Evolutionary conservation across 164 flowering plant species (phyloP).

Genomic region (Magnolia kwangsiensis): DNA sequence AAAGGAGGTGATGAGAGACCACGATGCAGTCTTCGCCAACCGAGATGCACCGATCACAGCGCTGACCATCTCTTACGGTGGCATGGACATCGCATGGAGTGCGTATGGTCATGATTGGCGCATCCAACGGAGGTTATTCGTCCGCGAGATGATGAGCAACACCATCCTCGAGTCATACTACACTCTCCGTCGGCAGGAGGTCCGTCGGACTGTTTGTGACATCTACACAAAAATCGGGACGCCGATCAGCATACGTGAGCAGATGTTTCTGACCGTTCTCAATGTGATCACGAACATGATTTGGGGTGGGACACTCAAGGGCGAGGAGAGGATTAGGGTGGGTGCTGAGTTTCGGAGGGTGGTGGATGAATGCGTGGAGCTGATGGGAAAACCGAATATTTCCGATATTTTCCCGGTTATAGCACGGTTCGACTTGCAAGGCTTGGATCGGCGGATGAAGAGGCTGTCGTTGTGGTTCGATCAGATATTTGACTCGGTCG

Average conservation of each 20-base stretch:
- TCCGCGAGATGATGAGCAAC: constrained; percentile 15
- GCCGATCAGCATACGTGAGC: constrained; percentile 14
- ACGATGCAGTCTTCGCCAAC: constrained; percentile 17
- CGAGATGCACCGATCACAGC: neutral
- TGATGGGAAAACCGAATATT: constrained; percentile 42
- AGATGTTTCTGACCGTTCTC: neutral
- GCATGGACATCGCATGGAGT: constrained; percentile 11
- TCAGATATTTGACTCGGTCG: constrained; percentile 26
- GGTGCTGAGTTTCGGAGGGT: constrained; percentile 34
- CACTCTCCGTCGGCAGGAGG: constrained; percentile 13
- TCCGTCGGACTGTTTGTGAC: constrained; percentile 4
- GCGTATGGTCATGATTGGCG: constrained; percentile 13
- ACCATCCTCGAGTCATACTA: constrained; percentile 5
- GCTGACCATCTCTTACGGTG: constrained; percentile 4
- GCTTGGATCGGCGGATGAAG: constrained; percentile 26
- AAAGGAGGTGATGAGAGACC: constrained; percentile 14
- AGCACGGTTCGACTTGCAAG: constrained; percentile 49
- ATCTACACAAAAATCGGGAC: constrained; percentile 12
- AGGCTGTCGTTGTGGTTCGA: constrained; percentile 23
- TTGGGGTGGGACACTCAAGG: constrained; percentile 24
- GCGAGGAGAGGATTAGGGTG: constrained; percentile 12
- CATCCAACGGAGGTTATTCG: constrained; percentile 7
- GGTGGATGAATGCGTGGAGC: constrained; percentile 21
- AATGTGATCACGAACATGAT: constrained; percentile 13
- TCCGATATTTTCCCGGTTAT: constrained; percentile 46